Base-by-base conservation (phyloP, 345 rosid species). In the Eucalyptus sideroxylon region DNA sequence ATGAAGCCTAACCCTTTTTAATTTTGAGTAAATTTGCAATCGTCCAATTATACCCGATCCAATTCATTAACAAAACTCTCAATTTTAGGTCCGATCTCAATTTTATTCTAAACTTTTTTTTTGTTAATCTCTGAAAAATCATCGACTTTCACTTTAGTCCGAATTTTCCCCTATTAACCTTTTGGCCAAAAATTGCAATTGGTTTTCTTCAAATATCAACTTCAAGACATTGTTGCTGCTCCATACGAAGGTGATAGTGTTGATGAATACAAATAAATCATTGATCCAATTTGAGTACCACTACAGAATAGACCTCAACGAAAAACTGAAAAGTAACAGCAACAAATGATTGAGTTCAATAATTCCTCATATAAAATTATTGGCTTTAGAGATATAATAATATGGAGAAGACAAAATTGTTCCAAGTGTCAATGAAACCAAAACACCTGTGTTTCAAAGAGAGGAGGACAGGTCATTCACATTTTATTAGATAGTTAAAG, bases 171-270 rank as follows among this genome's bases (percentile, higher is more conserved):
- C 5, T 9, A 0, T 65, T 53, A 53, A 53, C 24, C 59, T 53
- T 53, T 53, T 21, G 59, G 26, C 59, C 59, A 6, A 69, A 9
- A 1, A 7, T 65, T 11, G 0, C 6, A 24, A 56, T 56, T 24
- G 30, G 30, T 10, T 56, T 56, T 8, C 37, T 31, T 16, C 80
- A 31, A 31, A 69, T 62, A 31, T 9, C 11, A 16, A 34, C 24
- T 4, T 69, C 24, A 16, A 4, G 24, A 16, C 6, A 21, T 3
- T 31, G 4, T 31, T 16, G 12, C 2, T 1, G 0, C 0, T 31
- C 42, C 42, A 69, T 69, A 69, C 6, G 3, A 34, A 31, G 42
- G 21, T 9, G 40, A 69, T 17, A 9, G 44, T 31, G 37, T n/a
- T n/a, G 34, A 15, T 65, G 80, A 69, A 31, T 23, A 56, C 62